Base-by-base conservation (phyloP, 2,329 filamentous ascomycete genomes). In the Fusarium aywerte region DNA sequence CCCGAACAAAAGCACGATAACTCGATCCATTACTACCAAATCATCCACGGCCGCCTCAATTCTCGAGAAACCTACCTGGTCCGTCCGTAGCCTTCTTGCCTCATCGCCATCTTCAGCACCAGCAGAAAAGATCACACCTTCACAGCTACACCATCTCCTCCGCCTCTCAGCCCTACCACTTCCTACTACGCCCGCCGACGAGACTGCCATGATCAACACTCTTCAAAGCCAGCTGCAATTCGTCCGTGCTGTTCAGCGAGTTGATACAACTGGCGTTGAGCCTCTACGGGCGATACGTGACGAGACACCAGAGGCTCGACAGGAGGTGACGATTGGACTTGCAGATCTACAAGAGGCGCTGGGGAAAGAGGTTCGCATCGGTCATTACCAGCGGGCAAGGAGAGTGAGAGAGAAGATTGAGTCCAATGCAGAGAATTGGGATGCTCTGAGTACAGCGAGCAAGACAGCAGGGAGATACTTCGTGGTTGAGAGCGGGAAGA, bases 191-290 rank as follows among this genome's bases (percentile, higher is more conserved):
- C 68, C 81, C 3, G 82, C 82, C 50, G 89, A 93, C 71, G 90
- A 97, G 76, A 73, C 81, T 0, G 79, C 83, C 25, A 92, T 97
- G 87, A 84, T 97, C 5, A 76, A 85, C 21, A 94, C 90, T 2
- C 84, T 99, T 3, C 85, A 89, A 51, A 88, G 91, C 31, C 96
- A 99, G 76, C 86, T 99, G 0, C 90, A 91, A 73, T 99, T 99
- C 75, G 93, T 98, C n/a, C 89, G 87, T 63, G 88, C 93, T 65
- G 89, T 98, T 20, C 94, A 97, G 74, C 82, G 84, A 42, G 90
- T 97, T 47, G 86, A 97, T 76, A 94, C 92, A 1, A 79, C 83
- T 0, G 88, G 85, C 5, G 83, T 97, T 1, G 84, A 88, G 56
- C 94, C 96, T 0, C 80, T 99, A 40, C 84, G 87, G 49, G 90